Percentiles rank a stretch among this genome's conserved stretches.
Evolutionary conservation across 805 yeast species (phyloP).

Genomic region (Yueomyces sp.): DNA sequence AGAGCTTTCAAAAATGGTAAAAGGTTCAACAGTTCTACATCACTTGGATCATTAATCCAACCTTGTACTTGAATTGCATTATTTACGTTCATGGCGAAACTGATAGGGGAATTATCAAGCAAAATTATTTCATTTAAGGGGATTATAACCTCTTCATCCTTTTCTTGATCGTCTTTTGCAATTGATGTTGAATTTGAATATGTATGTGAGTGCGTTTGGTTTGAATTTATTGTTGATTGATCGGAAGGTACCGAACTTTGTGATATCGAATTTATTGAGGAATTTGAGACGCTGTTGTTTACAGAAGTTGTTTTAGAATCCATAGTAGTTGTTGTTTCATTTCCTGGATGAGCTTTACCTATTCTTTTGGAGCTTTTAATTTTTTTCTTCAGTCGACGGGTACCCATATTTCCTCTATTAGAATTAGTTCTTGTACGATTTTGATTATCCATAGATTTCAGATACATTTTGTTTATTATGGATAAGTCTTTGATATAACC

Average conservation of each 20-base stretch:
- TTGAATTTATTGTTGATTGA: background rate
- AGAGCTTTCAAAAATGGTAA: constrained; percentile 52
- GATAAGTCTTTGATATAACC: constrained; percentile 74
- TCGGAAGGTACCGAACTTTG: background rate
- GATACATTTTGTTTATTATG: constrained; percentile 1
- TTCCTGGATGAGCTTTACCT: background rate
- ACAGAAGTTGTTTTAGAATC: background rate
- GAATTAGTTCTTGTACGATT: background rate
- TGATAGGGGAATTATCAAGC: constrained; percentile 86
- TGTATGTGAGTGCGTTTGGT: no score
- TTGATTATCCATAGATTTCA: no score
- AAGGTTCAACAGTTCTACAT: constrained; percentile 65
- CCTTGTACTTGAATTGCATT: constrained; percentile 93
- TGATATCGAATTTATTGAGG: background rate
- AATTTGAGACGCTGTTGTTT: background rate
- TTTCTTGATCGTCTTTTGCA: background rate
- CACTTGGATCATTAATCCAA: constrained; percentile 95
- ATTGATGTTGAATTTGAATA: background rate
- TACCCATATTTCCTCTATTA: no score
- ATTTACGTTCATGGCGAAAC: constrained; percentile 69
- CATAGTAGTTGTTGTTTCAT: background rate
- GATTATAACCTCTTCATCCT: background rate
- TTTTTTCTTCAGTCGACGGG: background rate
- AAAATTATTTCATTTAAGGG: constrained; percentile 43
- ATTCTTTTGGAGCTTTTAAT: background rate